phyloP scores from a whole-genome alignment of 2,329 filamentous ascomycete genomes.

The Zymoseptoria tritici region DNA sequence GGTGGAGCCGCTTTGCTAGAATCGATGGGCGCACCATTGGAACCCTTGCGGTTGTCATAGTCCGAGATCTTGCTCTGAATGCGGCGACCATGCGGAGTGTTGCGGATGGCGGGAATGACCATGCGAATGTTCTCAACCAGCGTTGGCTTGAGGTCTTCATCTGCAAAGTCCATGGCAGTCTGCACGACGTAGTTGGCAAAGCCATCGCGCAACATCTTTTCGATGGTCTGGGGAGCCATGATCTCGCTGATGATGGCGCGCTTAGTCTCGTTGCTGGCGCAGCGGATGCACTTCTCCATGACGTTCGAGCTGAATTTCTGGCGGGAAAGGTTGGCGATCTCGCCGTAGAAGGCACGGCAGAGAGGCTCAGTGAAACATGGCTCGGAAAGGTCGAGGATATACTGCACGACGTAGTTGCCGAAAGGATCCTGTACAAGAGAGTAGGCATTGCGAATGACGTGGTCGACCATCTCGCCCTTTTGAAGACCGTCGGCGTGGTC shows the following conservation, averaged over 20 bases:
- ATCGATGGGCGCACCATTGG: conserved; percentile 12
- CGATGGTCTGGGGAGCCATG: conserved; percentile 64
- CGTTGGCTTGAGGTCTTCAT: conserved; percentile 61
- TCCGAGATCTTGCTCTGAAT: conserved; percentile 79
- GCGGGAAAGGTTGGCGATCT: conserved; percentile 67
- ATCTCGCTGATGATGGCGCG: conserved; percentile 83
- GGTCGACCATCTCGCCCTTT: conserved; percentile 74
- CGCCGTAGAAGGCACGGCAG: conserved; percentile 68
- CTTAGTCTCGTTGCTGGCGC: conserved; percentile 65
- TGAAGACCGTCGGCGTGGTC: conserved; percentile 89
- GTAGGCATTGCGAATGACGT: conserved; percentile 84
- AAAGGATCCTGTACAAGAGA: conserved; percentile 92
- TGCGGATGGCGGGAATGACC: conserved; percentile 73
- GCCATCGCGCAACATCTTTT: conserved; percentile 80
- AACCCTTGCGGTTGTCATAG: conserved; percentile 40
- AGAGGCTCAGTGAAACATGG: conserved; percentile 80
- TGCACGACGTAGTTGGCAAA: conserved; percentile 98
- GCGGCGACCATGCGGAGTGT: conserved; percentile 88
- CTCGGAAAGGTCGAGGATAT: conserved; percentile 90
- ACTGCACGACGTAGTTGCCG: conserved; percentile 97
- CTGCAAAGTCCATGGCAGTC: conserved; percentile 82
- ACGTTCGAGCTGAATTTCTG: conserved; percentile 99
- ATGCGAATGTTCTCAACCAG: conserved; percentile 82
- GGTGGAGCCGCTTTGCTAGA: neutral
- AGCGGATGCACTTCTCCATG: conserved; percentile 86